These are phyloP conservation scores for Leishmania aethiopica DNA, from an alignment of 208 protist genomes.

Conservation along the genomic window DNA sequence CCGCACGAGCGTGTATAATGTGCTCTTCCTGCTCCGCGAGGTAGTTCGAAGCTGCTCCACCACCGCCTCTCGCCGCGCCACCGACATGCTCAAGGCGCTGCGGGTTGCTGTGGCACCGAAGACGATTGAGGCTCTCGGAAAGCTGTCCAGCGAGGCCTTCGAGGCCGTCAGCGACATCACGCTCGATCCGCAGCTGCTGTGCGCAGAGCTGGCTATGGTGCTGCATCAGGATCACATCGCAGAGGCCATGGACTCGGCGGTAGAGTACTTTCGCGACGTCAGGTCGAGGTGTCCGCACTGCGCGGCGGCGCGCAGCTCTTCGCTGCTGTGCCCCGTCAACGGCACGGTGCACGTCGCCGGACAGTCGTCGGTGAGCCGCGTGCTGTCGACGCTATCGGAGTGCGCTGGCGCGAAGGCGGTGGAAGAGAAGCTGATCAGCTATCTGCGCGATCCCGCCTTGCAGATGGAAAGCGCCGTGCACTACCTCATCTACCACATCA, in stretches of 20 bases:
- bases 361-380: constrained; percentile 66
- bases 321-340: constrained; percentile 76
- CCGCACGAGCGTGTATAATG: constrained; percentile 87
- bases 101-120: constrained; percentile 75
- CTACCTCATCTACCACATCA: constrained; percentile 84
- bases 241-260: constrained; percentile 79
- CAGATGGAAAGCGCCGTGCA: constrained; percentile 87
- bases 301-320: constrained; percentile 58
- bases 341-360: constrained; percentile 81
- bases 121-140: constrained; percentile 87
- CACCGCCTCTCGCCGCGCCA: constrained; percentile 70
- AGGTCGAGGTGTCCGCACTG: constrained; percentile 78
- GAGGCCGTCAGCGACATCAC: constrained; percentile 54
- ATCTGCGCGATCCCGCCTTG: constrained; percentile 70
- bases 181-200: constrained; percentile 86
- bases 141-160: constrained; percentile 80
- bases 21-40: constrained; percentile 86
- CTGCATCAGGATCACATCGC: constrained; percentile 83
- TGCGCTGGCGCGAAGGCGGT: constrained; percentile 77
- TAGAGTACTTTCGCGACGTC: constrained; percentile 81
- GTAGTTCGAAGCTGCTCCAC: constrained; percentile 85
- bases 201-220: constrained; percentile 92
- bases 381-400: constrained; percentile 84
- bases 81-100: constrained; percentile 86
- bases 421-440: constrained; percentile 70